Evolutionary conservation across 345 rosid genomes (phyloP).

Genomic region (Melastoma malabathricum): DNA sequence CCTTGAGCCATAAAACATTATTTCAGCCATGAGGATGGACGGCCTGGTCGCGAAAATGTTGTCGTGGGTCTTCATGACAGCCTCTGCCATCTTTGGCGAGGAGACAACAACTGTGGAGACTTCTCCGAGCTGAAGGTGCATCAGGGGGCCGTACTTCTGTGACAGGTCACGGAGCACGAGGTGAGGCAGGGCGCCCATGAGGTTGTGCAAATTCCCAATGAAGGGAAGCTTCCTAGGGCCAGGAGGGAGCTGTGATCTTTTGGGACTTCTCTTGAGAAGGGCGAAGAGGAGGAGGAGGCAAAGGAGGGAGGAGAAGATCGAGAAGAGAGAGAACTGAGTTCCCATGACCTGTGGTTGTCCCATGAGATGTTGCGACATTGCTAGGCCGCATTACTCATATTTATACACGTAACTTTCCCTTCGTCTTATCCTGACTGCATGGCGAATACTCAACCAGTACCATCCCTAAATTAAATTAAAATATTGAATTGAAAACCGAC

Average conservation of each 20-base stretch:
- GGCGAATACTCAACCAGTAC: no score
- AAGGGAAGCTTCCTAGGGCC: slow-evolving; percentile 24
- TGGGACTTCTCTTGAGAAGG: no score
- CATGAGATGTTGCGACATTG: no score
- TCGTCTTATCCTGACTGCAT: no score
- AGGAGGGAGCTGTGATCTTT: slow-evolving; percentile 13
- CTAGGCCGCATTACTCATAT: no score
- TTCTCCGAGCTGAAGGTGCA: slow-evolving; percentile 24
- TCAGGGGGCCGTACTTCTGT: slow-evolving; percentile 17
- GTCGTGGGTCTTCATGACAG: slow-evolving; percentile 23
- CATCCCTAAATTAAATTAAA: no score
- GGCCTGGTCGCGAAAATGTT: slow-evolving; percentile 18
- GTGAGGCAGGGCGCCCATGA: slow-evolving; percentile 14
- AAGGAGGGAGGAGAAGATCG: no score
- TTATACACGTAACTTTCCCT: no score
- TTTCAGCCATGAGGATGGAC: neutral
- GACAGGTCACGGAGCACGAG: slow-evolving; percentile 15
- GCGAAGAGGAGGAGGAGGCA: no score
- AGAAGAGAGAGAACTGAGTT: no score
- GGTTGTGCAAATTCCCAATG: slow-evolving; percentile 23
- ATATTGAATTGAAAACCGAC: no score
- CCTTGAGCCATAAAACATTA: slow-evolving; percentile 5
- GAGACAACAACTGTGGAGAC: slow-evolving; percentile 14
- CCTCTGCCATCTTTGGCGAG: slow-evolving; percentile 12
- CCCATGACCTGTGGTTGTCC: no score